Evolutionary conservation across 495 filamentous ascomycete genomes (phyloP), one percentile per base, ranked within the genome.

Genomic region (Podospora anserina): DNA sequence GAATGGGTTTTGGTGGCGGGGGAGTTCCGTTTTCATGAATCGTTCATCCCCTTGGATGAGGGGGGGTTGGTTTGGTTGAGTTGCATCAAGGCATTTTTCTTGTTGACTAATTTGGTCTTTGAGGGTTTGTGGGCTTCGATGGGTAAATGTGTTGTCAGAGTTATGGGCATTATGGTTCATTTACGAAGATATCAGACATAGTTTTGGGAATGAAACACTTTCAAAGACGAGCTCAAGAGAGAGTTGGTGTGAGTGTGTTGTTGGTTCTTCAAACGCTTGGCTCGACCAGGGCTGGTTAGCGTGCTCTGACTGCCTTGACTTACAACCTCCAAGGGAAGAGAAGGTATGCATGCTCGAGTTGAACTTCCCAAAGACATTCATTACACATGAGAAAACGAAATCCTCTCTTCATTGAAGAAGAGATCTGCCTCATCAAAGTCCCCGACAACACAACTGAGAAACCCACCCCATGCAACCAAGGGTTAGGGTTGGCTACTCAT

Each of bases 401-500:
- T 7, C 30, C 30, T 32, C 30, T 32, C 7, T 32, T 32, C 30
- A 7, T 32, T 6, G 4, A 32, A 32, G 30, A 32, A 32, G 7
- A 32, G 3, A 32, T 6, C 30, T 32, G 30, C 4, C 7, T 32
- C 30, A 32, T 6, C 30, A 32, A 7, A 4, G 4, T 1, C 30
- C 30, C 30, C 3, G 7, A 32, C 30, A 32, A 7, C 4, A 32
- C 7, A 7, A 32, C 30, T 5, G 30, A 32, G 7, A 5, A 7
- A 32, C 30, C 30, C 4, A 32, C 30, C 30, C 13, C 5, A 13
- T 9, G 15, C 2, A 11, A 3, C 9, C 2, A 16, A 64, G 69
- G 69, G 69, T 70, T 70, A 70, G 69, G 69, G 69, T 68, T 39
- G 5, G 28, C 0, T 26, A 39, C 15, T 18, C 6, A 16, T n/a